These are phyloP conservation scores for Cinnamomum chago DNA, from an alignment of 164 flowering plant species.

Conservation along the genomic window DNA sequence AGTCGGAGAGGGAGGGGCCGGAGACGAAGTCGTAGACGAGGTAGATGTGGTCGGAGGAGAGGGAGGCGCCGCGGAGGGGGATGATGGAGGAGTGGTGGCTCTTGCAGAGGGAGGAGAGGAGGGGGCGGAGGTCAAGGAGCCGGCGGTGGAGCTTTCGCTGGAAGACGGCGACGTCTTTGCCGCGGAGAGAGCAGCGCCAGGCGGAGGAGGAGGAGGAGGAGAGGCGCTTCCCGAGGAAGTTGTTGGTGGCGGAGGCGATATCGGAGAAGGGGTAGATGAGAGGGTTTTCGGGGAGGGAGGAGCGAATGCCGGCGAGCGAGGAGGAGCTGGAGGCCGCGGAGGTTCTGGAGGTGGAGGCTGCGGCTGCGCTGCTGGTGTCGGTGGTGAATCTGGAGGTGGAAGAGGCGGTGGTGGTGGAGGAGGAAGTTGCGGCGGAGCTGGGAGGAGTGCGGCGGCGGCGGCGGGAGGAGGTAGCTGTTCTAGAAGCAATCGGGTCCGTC, in stretches of 20 bases:
- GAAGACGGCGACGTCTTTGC: constrained; percentile 40
- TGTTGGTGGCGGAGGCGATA: constrained; percentile 46
- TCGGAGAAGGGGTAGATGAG: constrained; percentile 49
- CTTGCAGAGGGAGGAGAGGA: constrained; percentile 42
- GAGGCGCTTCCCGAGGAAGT: constrained; percentile 37
- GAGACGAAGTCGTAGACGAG: constrained; percentile 65
- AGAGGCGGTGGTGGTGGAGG: neutral
- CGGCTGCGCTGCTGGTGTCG: neutral
- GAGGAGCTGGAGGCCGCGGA: constrained; percentile 24
- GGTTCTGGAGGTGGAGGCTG: constrained; percentile 2
- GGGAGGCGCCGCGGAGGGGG: constrained; percentile 66
- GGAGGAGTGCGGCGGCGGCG: neutral
- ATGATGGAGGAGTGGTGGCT: constrained; percentile 62
- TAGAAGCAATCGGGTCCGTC: constrained; percentile 1
- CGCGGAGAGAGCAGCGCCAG: constrained; percentile 66
- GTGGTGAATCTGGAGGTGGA: constrained; percentile 1
- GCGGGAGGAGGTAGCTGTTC: neutral
- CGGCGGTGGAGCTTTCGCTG: constrained; percentile 57
- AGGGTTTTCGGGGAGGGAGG: constrained; percentile 32
- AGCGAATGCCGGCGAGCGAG: constrained; percentile 24
- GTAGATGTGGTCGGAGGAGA: constrained; percentile 57
- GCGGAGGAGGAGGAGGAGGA: constrained; percentile 51
- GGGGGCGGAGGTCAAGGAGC: constrained; percentile 29
- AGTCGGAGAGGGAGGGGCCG: constrained; percentile 54
- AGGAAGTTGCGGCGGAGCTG: neutral